A percentile compares a stretch with the other conserved stretches of the same genome.
Evolutionary conservation across 257 asterid species (phyloP).

Genomic region (Sherardia arvensis): DNA sequence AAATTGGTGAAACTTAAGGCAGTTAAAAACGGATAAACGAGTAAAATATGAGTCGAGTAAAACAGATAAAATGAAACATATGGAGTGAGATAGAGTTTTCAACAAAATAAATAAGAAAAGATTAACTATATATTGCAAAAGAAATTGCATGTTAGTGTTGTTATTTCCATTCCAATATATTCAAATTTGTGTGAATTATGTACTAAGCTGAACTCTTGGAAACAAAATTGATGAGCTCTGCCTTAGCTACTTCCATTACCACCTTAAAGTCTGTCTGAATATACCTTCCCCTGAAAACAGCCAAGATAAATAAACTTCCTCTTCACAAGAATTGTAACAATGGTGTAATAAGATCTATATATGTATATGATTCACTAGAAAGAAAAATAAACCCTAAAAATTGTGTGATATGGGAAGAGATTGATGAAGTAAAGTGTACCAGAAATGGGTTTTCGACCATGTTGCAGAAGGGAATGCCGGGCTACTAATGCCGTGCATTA

Average conservation of each 20-base stretch:
- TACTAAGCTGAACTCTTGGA: slow-evolving; percentile 32
- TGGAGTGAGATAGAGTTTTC: too few species aligned
- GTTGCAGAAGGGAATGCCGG: slow-evolving; percentile 78
- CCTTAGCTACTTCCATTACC: slow-evolving; percentile 77
- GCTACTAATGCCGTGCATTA: slow-evolving; percentile 83
- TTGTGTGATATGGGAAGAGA: not conserved
- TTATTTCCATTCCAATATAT: not conserved
- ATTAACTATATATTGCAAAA: not conserved
- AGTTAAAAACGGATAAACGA: too few species aligned
- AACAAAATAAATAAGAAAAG: not conserved
- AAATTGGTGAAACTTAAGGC: too few species aligned
- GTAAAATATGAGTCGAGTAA: too few species aligned
- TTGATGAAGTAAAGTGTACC: slow-evolving; percentile 30
- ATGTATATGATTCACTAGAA: not conserved
- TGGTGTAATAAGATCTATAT: not conserved
- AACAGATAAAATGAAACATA: too few species aligned
- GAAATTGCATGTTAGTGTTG: not conserved
- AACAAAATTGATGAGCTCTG: slow-evolving; percentile 53
- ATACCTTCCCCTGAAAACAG: slow-evolving; percentile 73
- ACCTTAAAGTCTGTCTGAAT: slow-evolving; percentile 61
- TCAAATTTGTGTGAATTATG: not conserved
- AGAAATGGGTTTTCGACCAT: slow-evolving; percentile 96
- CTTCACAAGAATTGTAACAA: not conserved
- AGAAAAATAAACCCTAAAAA: not conserved
- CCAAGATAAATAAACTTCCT: not conserved